Base-by-base conservation (phyloP, 2,329 filamentous ascomycete species). In the Sporothrix sp. region DNA sequence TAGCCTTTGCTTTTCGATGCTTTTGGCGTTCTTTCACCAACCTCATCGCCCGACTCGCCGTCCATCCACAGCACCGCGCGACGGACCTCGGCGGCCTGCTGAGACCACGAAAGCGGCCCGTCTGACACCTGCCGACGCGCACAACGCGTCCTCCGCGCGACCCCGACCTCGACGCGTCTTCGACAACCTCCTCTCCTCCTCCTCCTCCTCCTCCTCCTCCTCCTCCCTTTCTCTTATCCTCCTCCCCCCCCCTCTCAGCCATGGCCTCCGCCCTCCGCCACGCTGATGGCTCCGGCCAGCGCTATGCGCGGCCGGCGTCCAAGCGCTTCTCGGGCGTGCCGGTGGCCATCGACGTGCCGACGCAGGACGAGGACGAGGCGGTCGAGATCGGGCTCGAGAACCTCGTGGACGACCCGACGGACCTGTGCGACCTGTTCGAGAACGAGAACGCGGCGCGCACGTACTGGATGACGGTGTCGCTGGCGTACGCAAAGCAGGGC, bases 391-490 rank as follows among this genome's bases (percentile, higher is more conserved):
- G 94, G 63, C 80, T 97, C 49, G 85, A 90, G 63, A 87, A 91
- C 57, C 81, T 96, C 35, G 80, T 90, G 54, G 93, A 97, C 65
- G 93, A 97, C 63, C 87, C 88, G 18, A 95, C 87, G 42, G 93
- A 98, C 70, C 78, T 98, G 5, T 98, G 93, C 66, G 93, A 87
- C 27, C 77, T 98, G 46, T 81, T 98, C 56, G 91, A 98, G 70
- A 95, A 93, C 62, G 94, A 98, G 67, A 82, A 84, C 62, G 90
- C 89, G 14, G 85, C 87, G 33, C 89, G 91, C 61, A 87, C 84
- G 48, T 94, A 94, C 59, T 98, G 94, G 94, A 91, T 98, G 75
- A 91, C 88, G n/a, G 93, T 97, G 58, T 87, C 94, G 37, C 76
- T 97, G 53, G 91, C 91, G 43, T 98, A 98, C 63, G 91, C 93